Conservation (phyloP, 139 green algal genomes). For the Chlamydomonas sp. region DNA sequence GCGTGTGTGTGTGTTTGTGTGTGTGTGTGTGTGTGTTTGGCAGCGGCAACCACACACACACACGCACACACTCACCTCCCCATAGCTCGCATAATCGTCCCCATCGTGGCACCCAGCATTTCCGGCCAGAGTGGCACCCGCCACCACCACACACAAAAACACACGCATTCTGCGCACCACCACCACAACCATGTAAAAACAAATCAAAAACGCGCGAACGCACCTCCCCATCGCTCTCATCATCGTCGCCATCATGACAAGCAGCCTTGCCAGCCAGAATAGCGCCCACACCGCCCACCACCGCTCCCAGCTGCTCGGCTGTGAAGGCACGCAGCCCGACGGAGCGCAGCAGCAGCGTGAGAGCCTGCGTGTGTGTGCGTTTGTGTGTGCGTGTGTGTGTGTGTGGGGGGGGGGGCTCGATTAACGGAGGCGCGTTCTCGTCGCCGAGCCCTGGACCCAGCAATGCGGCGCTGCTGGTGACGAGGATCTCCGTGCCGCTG, state of each 20-base stretch:
- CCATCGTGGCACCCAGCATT: constrained; percentile 33
- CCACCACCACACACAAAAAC: background rate
- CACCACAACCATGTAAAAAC: no score
- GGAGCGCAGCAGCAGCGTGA: constrained; percentile 28
- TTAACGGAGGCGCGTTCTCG: no score
- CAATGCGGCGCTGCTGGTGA: no score
- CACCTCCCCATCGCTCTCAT: constrained; percentile 18
- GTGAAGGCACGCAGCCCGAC: constrained; percentile 10
- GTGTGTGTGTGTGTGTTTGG: no score
- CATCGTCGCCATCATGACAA: constrained; percentile 29
- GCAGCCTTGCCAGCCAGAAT: constrained; percentile 37
- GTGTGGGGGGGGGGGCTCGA: no score
- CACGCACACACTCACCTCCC: constrained; percentile 5
- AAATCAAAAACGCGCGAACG: background rate
- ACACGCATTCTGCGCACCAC: no score
- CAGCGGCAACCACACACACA: no score
- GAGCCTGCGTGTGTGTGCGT: constrained; percentile 6
- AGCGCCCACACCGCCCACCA: constrained; percentile 1
- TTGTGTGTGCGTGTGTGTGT: no score
- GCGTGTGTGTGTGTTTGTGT: no score
- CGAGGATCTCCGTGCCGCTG: no score
- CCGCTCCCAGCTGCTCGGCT: constrained; percentile 10
- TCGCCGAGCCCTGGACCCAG: no score
- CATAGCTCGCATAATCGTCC: constrained; percentile 21
- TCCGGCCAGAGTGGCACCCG: constrained; percentile 27